Evolutionary conservation across 2,329 filamentous ascomycete species (phyloP).

Genomic region (Elsinoe ampelina): DNA sequence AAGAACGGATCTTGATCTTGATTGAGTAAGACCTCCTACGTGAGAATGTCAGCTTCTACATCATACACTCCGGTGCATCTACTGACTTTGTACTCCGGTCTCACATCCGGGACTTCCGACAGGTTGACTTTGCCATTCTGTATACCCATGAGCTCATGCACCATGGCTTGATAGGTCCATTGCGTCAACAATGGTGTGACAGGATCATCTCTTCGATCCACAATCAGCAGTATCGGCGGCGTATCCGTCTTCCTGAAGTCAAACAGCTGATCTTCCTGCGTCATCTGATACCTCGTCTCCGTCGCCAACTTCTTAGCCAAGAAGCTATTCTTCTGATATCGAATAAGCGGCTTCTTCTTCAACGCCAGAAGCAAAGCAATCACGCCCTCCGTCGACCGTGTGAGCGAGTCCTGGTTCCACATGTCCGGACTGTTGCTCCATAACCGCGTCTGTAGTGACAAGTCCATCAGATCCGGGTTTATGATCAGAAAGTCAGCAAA

Average conservation of each 20-base stretch:
- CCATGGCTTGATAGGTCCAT: conserved; percentile 99
- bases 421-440: conserved; percentile 75
- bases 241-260: conserved; percentile 94
- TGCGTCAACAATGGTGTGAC: conserved; percentile 90
- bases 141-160: conserved; percentile 90
- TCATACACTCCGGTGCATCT: not conserved
- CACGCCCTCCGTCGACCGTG: conserved; percentile 77
- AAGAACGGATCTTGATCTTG: conserved; percentile 98
- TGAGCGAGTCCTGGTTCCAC: conserved; percentile 85
- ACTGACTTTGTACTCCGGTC: conserved; percentile 64
- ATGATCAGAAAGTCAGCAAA: conserved; percentile 94
- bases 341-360: conserved; percentile 93
- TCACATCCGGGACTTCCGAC: conserved; percentile 70
- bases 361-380: conserved; percentile 75
- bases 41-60: not conserved
- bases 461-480: conserved; percentile 84
- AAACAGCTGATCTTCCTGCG: conserved; percentile 92
- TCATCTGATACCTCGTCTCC: conserved; percentile 85
- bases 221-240: conserved; percentile 77
- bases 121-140: conserved; percentile 90
- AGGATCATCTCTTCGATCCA: conserved; percentile 88
- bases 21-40: conserved; percentile 76
- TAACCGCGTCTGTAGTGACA: conserved; percentile 65
- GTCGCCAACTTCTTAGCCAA: conserved; percentile 87
- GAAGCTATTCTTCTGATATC: conserved; percentile 84